Conservation (phyloP, 169 alveolate species). For the Eimeria maxima region DNA sequence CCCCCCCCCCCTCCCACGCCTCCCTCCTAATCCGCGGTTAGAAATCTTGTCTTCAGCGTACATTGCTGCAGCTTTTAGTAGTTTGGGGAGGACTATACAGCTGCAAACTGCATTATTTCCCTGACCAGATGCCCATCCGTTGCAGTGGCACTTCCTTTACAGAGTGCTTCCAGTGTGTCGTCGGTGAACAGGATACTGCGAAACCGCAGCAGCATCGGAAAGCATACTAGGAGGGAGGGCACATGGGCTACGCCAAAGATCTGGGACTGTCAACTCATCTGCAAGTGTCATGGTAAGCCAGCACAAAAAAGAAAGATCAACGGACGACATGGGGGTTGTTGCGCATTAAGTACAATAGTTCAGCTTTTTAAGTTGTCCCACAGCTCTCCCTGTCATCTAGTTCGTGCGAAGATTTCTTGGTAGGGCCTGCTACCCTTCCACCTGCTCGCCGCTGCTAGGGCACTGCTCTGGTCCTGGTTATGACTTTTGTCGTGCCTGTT, state of each 20-base stretch:
- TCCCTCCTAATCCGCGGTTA: background rate
- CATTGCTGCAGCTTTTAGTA: background rate
- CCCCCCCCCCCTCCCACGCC: background rate
- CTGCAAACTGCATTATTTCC: background rate
- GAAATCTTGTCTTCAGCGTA: background rate
- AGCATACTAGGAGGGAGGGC: background rate
- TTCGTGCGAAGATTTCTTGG: background rate
- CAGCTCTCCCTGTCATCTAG: background rate
- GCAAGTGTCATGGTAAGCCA: background rate
- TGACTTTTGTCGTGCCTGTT: background rate
- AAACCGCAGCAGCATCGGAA: background rate
- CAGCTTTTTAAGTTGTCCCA: background rate
- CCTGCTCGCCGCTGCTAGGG: background rate
- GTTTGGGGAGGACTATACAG: background rate
- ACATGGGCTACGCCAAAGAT: background rate
- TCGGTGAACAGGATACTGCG: constrained; percentile 31
- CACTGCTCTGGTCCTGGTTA: background rate
- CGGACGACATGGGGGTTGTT: background rate
- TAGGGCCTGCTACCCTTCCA: background rate
- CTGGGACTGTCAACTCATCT: background rate
- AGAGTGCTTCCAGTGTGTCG: constrained; percentile 10
- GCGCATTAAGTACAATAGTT: background rate
- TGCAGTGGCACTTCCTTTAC: background rate
- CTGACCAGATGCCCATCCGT: background rate
- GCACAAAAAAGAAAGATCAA: background rate